Conservation (phyloP, 169 alveolate genomes). For the Neospora caninum region DNA sequence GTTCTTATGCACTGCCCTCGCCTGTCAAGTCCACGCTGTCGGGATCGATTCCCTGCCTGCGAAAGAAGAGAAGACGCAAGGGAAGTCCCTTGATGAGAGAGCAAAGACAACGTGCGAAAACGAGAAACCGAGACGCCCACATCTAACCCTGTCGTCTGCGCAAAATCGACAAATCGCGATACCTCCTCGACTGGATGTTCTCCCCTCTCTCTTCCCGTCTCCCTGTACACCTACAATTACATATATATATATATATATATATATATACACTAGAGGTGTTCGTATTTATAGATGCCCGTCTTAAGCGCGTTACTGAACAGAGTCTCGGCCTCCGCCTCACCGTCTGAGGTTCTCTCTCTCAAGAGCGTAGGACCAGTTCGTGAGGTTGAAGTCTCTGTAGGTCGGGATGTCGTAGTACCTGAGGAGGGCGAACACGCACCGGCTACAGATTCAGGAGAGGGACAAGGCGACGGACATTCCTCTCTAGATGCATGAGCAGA, state of each 20-base stretch:
- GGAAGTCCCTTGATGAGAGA: no score
- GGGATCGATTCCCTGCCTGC: neutral
- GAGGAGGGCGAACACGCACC: neutral
- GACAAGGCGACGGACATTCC: neutral
- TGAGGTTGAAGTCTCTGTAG: slow-evolving; percentile 50
- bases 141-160: no score
- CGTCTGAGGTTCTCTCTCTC: slow-evolving; percentile 57
- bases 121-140: no score
- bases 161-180: no score
- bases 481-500: neutral
- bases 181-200: no score
- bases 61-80: neutral
- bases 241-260: neutral
- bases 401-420: slow-evolving; percentile 62
- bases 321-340: neutral
- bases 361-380: slow-evolving; percentile 62
- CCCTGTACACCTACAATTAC: no score
- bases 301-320: no score
- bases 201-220: no score
- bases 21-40: neutral
- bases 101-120: no score
- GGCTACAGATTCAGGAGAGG: neutral
- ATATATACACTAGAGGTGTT: neutral
- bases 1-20: neutral
- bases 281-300: neutral